Conservation (phyloP, 108 stramenopile species). For the Pinguiococcus pyrenoidosus region DNA sequence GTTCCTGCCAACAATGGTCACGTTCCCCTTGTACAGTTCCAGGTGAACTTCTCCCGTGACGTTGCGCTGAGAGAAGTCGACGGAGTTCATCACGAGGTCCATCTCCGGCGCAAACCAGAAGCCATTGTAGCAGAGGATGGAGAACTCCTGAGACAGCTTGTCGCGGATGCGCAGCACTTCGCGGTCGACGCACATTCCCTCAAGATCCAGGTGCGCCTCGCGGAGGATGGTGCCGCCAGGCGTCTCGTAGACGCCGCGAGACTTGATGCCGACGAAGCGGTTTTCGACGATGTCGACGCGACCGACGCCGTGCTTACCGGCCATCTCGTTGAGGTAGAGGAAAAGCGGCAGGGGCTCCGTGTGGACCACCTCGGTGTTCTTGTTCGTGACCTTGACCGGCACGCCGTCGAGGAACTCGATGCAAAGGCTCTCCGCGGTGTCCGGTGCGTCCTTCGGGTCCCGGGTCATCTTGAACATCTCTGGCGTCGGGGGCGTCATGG, state of each 20-base stretch:
- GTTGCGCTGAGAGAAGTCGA: slow-evolving; percentile 70
- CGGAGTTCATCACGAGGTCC: slow-evolving; percentile 78
- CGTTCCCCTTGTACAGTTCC: slow-evolving; percentile 90
- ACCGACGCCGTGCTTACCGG: slow-evolving; percentile 88
- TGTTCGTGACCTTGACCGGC: slow-evolving; percentile 86
- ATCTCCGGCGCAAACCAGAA: slow-evolving; percentile 99
- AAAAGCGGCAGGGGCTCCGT: slow-evolving; percentile 85
- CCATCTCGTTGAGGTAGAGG: slow-evolving; percentile 88
- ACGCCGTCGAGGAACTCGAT: slow-evolving; percentile 83
- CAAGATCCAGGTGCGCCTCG: slow-evolving; percentile 80
- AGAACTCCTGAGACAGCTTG: slow-evolving; percentile 66
- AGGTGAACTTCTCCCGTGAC: slow-evolving; percentile 75
- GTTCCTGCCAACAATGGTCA: slow-evolving; percentile 62
- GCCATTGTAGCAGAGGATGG: slow-evolving; percentile 95
- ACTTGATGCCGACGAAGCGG: slow-evolving; percentile 98
- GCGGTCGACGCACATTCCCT: slow-evolving; percentile 88
- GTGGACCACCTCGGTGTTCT: slow-evolving; percentile 61
- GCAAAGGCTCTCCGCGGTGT: slow-evolving; percentile 44
- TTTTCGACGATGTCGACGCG: slow-evolving; percentile 98
- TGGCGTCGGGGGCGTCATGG: slow-evolving; percentile 49
- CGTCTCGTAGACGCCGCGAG: slow-evolving; percentile 96
- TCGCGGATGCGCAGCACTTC: slow-evolving; percentile 96
- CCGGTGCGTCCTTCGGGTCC: slow-evolving; percentile 74
- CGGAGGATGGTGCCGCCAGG: slow-evolving; percentile 91
- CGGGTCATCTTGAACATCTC: slow-evolving; percentile 51